phyloP scores from a whole-genome alignment of 257 asterid species.

The Gentiana dahurica region DNA sequence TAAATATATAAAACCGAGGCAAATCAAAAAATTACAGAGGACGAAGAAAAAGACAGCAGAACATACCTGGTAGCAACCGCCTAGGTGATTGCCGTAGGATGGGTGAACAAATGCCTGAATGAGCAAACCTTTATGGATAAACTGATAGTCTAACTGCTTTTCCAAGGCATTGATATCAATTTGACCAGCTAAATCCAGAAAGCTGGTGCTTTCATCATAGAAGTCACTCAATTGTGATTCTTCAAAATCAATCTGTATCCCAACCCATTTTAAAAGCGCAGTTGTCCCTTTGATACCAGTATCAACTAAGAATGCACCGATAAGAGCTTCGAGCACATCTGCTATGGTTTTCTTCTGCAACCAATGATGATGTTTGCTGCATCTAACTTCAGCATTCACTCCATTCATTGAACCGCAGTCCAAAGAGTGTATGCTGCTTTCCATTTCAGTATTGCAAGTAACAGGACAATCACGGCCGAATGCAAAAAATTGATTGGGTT shows the following conservation, averaged over 20 bases:
- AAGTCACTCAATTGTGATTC: slow-evolving; percentile 37
- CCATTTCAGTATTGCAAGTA: slow-evolving; percentile 49
- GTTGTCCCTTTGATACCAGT: slow-evolving; percentile 82
- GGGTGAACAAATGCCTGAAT: slow-evolving; percentile 97
- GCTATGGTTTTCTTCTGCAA: slow-evolving; percentile 79
- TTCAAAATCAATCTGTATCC: slow-evolving; percentile 47
- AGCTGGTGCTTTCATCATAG: slow-evolving; percentile 47
- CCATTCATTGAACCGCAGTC: slow-evolving; percentile 19
- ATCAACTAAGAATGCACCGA: slow-evolving; percentile 84
- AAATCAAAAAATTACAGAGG: background rate
- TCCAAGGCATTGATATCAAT: slow-evolving; percentile 52
- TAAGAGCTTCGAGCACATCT: slow-evolving; percentile 88
- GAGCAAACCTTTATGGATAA: slow-evolving; percentile 72
- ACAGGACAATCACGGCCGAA: slow-evolving; percentile 75
- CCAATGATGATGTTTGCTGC: slow-evolving; percentile 89
- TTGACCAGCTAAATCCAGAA: slow-evolving; percentile 50
- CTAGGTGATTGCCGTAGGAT: slow-evolving; percentile 56
- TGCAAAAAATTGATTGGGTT: slow-evolving; percentile 50
- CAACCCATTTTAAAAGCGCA: slow-evolving; percentile 85
- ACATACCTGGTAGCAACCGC: slow-evolving; percentile 95
- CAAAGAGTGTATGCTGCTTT: slow-evolving; percentile 44
- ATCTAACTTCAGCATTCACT: slow-evolving; percentile 40
- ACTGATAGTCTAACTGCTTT: slow-evolving; percentile 39
- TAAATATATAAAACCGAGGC: background rate
- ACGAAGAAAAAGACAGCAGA: slow-evolving; percentile 1